A percentile compares a stretch with the other conserved stretches of the same genome.
phyloP scores from a whole-genome alignment of 192 early-diverging fungal genomes.

The Coemansia sp. region DNA sequence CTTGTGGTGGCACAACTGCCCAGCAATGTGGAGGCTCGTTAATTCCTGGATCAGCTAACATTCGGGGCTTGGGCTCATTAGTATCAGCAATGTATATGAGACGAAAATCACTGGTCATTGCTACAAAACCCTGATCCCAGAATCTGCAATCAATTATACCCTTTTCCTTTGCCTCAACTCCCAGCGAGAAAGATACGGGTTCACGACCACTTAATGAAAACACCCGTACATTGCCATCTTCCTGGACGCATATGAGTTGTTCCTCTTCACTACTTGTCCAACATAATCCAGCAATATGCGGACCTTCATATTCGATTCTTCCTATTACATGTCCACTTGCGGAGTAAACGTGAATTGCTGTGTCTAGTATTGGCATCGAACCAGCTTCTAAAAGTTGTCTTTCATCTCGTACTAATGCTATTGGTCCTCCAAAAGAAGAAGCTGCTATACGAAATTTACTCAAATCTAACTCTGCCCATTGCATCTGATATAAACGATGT shows the following conservation, averaged over 20 bases:
- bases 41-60: constrained; percentile 71
- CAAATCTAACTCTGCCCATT: constrained; percentile 87
- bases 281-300: constrained; percentile 83
- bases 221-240: constrained; percentile 78
- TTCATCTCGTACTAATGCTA: constrained; percentile 93
- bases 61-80: constrained; percentile 76
- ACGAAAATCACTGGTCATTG: constrained; percentile 77
- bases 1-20: constrained; percentile 85
- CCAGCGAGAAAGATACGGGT: constrained; percentile 46
- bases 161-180: constrained; percentile 69
- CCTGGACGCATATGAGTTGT: constrained; percentile 76
- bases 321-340: constrained; percentile 82
- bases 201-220: constrained; percentile 82
- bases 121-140: constrained; percentile 92
- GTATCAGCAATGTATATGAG: constrained; percentile 83
- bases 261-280: constrained; percentile 84
- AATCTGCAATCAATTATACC: constrained; percentile 83
- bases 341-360: constrained; percentile 81
- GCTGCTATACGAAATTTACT: constrained; percentile 78
- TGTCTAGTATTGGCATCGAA: constrained; percentile 69
- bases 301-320: constrained; percentile 89
- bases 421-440: constrained; percentile 89
- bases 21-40: constrained; percentile 74
- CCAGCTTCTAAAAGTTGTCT: constrained; percentile 75
- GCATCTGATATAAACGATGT: constrained; percentile 81